phyloP scores from a whole-genome alignment of 495 filamentous ascomycete genomes.

The Tuber magnatum region DNA sequence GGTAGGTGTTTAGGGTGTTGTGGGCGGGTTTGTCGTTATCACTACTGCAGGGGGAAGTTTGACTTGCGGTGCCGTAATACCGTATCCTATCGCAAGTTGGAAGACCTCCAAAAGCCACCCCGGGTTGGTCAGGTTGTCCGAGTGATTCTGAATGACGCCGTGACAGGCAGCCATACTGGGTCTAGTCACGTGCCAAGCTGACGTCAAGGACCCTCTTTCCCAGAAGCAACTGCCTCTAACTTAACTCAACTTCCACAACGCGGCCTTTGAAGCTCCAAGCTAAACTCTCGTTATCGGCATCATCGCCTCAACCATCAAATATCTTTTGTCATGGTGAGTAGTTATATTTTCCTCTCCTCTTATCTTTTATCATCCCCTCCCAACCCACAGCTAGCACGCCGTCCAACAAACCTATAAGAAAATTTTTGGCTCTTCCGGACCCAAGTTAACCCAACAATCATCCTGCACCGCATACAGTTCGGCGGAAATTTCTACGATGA shows the following conservation, averaged over 20 bases:
- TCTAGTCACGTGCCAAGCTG: not conserved
- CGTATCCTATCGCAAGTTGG: too few species aligned
- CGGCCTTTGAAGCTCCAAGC: not conserved
- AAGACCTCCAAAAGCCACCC: too few species aligned
- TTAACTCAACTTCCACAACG: not conserved
- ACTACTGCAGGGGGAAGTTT: too few species aligned
- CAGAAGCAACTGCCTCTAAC: not conserved
- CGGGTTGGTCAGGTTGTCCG: not conserved
- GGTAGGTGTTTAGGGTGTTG: too few species aligned
- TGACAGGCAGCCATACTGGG: not conserved
- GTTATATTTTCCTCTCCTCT: not conserved
- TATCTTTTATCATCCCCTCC: not conserved
- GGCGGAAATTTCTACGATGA: conserved; percentile 35
- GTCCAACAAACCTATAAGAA: not conserved
- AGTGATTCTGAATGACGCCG: not conserved
- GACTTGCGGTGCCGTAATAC: too few species aligned
- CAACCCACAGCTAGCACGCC: not conserved
- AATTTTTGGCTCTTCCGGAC: not conserved
- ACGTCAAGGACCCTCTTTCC: not conserved
- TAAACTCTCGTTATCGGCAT: not conserved
- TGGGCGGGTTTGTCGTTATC: too few species aligned
- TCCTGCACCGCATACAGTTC: conserved; percentile 18
- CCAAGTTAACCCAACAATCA: conserved; percentile 13
- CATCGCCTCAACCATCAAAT: not conserved
- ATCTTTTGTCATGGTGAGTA: not conserved